A percentile compares a stretch with the other conserved stretches of the same genome.
phyloP scores from a whole-genome alignment of 2,329 filamentous ascomycete genomes.

The Colletotrichum siamense region DNA sequence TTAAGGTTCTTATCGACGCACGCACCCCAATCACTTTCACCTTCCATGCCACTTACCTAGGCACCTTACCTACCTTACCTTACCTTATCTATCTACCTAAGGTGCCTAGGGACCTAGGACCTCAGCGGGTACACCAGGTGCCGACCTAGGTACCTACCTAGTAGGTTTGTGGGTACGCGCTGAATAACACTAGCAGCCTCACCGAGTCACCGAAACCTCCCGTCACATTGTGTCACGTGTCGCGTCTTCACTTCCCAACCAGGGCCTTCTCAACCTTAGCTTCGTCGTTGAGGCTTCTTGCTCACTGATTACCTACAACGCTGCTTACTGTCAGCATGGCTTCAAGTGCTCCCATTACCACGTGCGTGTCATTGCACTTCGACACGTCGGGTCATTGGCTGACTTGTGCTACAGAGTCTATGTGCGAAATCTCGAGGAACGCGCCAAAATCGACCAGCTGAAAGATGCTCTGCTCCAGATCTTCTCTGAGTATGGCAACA shows the following conservation, averaged over 20 bases:
- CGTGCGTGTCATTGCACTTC: conserved; percentile 78
- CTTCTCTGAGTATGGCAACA: conserved; percentile 87
- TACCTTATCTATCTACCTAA: too few relatives aligned
- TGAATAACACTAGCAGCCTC: background rate
- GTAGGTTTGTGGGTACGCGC: too few relatives aligned
- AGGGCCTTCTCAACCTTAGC: background rate
- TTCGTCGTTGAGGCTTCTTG: background rate
- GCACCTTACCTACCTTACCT: too few relatives aligned
- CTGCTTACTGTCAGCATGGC: conserved; percentile 34
- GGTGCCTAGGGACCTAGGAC: too few relatives aligned
- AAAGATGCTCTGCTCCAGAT: conserved; percentile 76
- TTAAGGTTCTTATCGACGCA: too few relatives aligned
- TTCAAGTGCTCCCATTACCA: conserved; percentile 58
- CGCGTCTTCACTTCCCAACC: background rate
- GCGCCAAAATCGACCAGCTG: conserved; percentile 81
- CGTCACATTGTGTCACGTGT: background rate
- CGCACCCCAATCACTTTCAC: too few relatives aligned
- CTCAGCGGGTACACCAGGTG: too few relatives aligned
- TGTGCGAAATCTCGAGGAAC: conserved; percentile 88
- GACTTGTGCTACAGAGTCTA: conserved; percentile 59
- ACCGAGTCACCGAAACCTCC: background rate
- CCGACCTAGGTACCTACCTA: too few relatives aligned
- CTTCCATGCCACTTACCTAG: too few relatives aligned
- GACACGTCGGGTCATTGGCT: conserved; percentile 57
- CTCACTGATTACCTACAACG: background rate